These are phyloP conservation scores for Fusarium concolor DNA, from an alignment of 2,329 filamentous ascomycete species.

Conservation along the genomic window DNA sequence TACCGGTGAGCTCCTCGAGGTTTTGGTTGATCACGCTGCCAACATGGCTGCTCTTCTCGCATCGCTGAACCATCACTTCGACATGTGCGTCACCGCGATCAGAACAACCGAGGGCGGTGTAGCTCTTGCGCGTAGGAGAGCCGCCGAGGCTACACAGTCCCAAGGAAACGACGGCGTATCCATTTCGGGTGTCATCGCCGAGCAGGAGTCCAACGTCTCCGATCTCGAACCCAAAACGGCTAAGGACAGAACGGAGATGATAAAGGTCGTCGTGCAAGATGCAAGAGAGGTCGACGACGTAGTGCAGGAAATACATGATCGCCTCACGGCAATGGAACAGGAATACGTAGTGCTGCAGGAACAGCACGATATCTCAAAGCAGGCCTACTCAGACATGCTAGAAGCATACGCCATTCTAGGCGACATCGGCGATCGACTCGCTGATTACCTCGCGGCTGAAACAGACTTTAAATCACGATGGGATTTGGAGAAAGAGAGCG, in stretches of 20 bases:
- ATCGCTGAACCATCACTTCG: conserved; percentile 87
- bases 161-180: conserved; percentile 64
- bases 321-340: conserved; percentile 80
- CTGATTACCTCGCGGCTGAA: conserved; percentile 72
- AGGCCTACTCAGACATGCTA: conserved; percentile 67
- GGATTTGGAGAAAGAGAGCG: conserved; percentile 77
- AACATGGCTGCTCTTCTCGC: conserved; percentile 85
- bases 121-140: conserved; percentile 74
- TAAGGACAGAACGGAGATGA: conserved; percentile 83
- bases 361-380: conserved; percentile 65
- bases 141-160: conserved; percentile 70
- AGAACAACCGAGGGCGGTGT: conserved; percentile 88
- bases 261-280: conserved; percentile 81
- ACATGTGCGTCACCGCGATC: conserved; percentile 91
- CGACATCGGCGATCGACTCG: conserved; percentile 73
- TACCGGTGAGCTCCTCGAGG: conserved; percentile 66
- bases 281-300: conserved; percentile 74
- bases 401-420: conserved; percentile 75
- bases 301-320: conserved; percentile 77
- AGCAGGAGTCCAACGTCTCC: conserved; percentile 63
- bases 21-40: conserved; percentile 79
- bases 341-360: conserved; percentile 72
- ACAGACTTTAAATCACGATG: conserved; percentile 74
- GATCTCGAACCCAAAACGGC: conserved; percentile 77
- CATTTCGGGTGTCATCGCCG: conserved; percentile 74